Base-by-base conservation (phyloP, 495 filamentous ascomycete species). In the Aspergillus sparsus region DNA sequence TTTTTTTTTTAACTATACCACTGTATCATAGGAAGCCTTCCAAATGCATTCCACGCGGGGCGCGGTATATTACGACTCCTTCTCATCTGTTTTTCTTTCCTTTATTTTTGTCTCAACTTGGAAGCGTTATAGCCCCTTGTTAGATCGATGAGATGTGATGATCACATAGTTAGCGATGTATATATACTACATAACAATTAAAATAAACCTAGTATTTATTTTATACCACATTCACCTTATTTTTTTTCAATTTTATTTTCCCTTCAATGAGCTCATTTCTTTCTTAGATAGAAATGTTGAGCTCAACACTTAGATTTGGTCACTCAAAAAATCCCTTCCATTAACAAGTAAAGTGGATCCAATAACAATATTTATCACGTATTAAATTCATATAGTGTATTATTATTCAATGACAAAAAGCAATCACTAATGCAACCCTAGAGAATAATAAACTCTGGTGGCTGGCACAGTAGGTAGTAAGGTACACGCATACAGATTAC, bases 11-110 rank as follows among this genome's bases (percentile, higher is more conserved):
- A 8, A 15, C 18, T n/a, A 46, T 7, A 46, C 42, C 44, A 47
- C 44, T 47, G 44, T 47, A 47, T 7, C 15, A 47, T 47, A 47
- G 44, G 44, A 41, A 41, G n/a, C 37, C 4, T 41, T 41, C 21
- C 11, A n/a, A 41, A 10, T 41, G 37, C 37, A 41, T 27, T 41
- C 37, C 37, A 41, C 37, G 37, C 37, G 37, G 37, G 37, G 37
- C 37, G 37, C 37, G 37, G 37, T 27, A 27, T 27, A 27, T 27
- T 27, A 27, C 21, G 21, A 27, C 21, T 27, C 3, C 21, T 27
- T 27, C 21, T 27, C 21, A n/a, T n/a, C n/a, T n/a, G n/a, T 27
- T 27, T 27, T 27, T 27, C 1, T 27, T 27, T 27, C 21, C 21
- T 27, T 27, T 1, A 27, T 27, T 27, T 27, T 27, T 27, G 21